These are phyloP conservation scores for Dictyostelium capitatum DNA, from an alignment of 78 protist species.

Conservation along the genomic window DNA sequence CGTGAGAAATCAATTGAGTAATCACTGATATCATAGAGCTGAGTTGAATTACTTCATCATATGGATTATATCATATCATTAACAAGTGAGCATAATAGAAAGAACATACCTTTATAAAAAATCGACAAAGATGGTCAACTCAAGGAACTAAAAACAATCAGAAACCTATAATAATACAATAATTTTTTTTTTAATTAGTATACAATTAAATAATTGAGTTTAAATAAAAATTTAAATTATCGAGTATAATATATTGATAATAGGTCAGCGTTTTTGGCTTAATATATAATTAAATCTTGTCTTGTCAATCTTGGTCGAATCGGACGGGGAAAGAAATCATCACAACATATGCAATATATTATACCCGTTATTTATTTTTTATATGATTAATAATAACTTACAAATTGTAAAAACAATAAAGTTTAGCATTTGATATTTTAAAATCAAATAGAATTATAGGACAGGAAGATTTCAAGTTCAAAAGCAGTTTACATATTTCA, in stretches of 20 bases:
- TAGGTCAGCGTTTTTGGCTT: conserved; percentile 18
- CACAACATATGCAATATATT: background rate
- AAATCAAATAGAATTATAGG: too few relatives aligned
- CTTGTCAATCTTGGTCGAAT: conserved; percentile 9
- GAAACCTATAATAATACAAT: too few relatives aligned
- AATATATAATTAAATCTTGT: background rate
- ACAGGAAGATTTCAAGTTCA: too few relatives aligned
- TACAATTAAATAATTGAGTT: too few relatives aligned
- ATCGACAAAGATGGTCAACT: background rate
- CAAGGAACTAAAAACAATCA: background rate
- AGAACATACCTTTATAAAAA: too few relatives aligned
- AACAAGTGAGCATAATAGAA: background rate
- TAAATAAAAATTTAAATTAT: too few relatives aligned
- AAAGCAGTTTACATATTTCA: too few relatives aligned
- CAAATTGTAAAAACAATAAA: background rate
- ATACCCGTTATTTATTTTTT: background rate
- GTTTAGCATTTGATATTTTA: too few relatives aligned
- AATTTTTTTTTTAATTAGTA: too few relatives aligned
- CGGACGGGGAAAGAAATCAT: conserved; percentile 30
- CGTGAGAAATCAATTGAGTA: conserved; percentile 38
- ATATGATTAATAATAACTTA: background rate
- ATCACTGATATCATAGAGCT: conserved; percentile 45
- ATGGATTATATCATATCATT: background rate
- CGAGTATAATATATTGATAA: too few relatives aligned
- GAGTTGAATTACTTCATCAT: conserved; percentile 40